These are phyloP conservation scores for Pelomyxa schiedti DNA, from an alignment of 78 protist species.

Conservation along the genomic window DNA sequence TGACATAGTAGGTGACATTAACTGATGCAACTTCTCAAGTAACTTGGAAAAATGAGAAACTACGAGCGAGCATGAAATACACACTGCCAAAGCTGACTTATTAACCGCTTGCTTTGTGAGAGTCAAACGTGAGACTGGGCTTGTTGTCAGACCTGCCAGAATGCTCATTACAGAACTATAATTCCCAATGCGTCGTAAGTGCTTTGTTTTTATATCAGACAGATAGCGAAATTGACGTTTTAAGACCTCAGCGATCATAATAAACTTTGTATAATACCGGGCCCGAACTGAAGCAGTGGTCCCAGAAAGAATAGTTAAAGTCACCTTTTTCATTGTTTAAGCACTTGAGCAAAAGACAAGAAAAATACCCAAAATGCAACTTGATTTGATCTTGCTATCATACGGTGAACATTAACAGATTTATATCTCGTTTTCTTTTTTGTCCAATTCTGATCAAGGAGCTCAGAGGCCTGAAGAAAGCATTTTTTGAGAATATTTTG, in stretches of 20 bases:
- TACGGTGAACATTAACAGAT: slow-evolving; percentile 37
- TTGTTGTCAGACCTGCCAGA: background rate
- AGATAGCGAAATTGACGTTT: too few species aligned
- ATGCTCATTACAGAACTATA: background rate
- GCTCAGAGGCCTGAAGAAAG: slow-evolving; percentile 41
- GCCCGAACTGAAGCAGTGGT: background rate
- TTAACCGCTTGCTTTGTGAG: background rate
- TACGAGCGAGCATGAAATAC: too few species aligned
- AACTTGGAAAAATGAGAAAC: too few species aligned
- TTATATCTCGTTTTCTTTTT: slow-evolving; percentile 48
- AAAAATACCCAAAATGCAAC: slow-evolving; percentile 9
- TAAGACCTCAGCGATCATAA: background rate
- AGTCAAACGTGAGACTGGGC: background rate
- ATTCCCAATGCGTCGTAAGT: background rate
- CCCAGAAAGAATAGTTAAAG: background rate
- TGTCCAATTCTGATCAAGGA: slow-evolving; percentile 60
- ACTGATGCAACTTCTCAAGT: background rate
- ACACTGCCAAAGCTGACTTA: too few species aligned
- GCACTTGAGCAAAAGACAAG: too few species aligned
- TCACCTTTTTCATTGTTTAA: too few species aligned
- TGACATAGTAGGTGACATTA: background rate
- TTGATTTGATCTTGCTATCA: slow-evolving; percentile 38
- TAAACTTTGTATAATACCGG: background rate
- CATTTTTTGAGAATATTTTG: too few species aligned
- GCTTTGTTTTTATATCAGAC: too few species aligned